Percentiles rank a stretch among this genome's conserved stretches.
These are phyloP conservation scores for Neurospora cerealis DNA, from an alignment of 495 filamentous ascomycete genomes.

Conservation along the genomic window DNA sequence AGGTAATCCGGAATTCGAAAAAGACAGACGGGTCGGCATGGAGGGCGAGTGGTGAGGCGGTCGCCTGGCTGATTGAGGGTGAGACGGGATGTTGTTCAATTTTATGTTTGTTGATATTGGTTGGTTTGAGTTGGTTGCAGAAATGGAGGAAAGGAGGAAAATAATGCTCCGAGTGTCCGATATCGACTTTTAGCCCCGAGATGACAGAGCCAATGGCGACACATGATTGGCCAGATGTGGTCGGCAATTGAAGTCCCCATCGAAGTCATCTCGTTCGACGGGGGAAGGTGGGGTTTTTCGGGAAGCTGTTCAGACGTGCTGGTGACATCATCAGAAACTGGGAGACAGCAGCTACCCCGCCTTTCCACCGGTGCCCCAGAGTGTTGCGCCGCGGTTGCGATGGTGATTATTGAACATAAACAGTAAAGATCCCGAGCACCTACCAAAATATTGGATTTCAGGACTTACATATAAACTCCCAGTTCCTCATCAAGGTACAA, in stretches of 20 bases:
- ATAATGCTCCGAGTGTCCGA: background rate
- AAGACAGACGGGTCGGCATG: background rate
- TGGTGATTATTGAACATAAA: background rate
- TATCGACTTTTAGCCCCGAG: background rate
- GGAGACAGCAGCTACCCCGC: slow-evolving; percentile 15
- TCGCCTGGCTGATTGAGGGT: background rate
- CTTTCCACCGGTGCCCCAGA: background rate
- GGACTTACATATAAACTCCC: background rate
- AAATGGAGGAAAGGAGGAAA: background rate
- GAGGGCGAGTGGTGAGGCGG: background rate
- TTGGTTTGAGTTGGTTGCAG: background rate
- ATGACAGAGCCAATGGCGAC: background rate
- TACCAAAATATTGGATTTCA: background rate
- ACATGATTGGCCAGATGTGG: background rate
- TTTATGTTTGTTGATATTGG: background rate
- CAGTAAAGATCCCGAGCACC: background rate
- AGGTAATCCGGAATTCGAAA: background rate
- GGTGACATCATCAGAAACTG: slow-evolving; percentile 12
- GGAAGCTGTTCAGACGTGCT: background rate
- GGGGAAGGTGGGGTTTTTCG: background rate
- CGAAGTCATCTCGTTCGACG: background rate
- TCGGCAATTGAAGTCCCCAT: background rate
- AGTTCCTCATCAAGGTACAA: background rate
- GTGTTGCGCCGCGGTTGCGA: background rate
- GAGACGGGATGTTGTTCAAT: background rate